phyloP scores from a whole-genome alignment of 768 basidiomycete species.

The Boletales sp. region DNA sequence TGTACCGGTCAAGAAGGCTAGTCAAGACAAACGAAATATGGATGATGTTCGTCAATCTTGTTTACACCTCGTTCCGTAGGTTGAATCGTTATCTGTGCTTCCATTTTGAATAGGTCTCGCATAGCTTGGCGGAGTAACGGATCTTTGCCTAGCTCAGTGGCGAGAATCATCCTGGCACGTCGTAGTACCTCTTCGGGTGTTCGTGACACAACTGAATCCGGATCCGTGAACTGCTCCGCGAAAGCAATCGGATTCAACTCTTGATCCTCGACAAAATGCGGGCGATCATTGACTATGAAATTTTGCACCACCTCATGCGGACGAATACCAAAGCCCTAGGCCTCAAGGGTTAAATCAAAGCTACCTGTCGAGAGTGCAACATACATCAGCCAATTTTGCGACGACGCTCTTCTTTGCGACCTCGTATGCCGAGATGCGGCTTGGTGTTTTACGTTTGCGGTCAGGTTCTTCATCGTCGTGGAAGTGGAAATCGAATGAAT shows the following conservation, averaged over 20 bases:
- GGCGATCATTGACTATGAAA: conserved; percentile 56
- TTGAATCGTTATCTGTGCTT: conserved; percentile 71
- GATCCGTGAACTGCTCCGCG: conserved; percentile 83
- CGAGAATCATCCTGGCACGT: conserved; percentile 77
- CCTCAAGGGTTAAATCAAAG: not conserved
- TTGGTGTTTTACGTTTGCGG: conserved; percentile 78
- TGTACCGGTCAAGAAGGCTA: not conserved
- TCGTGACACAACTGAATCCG: conserved; percentile 55
- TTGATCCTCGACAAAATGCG: conserved; percentile 77
- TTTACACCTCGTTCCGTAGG: conserved; percentile 84
- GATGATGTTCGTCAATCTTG: conserved; percentile 74
- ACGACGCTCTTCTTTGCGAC: conserved; percentile 76
- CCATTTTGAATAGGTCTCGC: conserved; percentile 68
- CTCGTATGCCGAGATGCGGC: conserved; percentile 81
- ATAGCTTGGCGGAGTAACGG: conserved; percentile 79
- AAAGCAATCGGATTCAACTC: conserved; percentile 73
- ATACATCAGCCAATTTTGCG: conserved; percentile 75
- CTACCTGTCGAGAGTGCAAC: conserved; percentile 15
- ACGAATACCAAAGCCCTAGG: conserved; percentile 79
- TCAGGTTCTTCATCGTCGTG: conserved; percentile 61
- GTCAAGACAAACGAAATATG: conserved; percentile 56
- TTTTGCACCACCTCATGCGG: conserved; percentile 85
- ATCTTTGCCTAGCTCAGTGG: conserved; percentile 91
- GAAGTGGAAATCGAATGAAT: conserved; percentile 58
- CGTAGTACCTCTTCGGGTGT: conserved; percentile 65